Conservation (phyloP, 495 filamentous ascomycete species). For the Tuber brumale region DNA sequence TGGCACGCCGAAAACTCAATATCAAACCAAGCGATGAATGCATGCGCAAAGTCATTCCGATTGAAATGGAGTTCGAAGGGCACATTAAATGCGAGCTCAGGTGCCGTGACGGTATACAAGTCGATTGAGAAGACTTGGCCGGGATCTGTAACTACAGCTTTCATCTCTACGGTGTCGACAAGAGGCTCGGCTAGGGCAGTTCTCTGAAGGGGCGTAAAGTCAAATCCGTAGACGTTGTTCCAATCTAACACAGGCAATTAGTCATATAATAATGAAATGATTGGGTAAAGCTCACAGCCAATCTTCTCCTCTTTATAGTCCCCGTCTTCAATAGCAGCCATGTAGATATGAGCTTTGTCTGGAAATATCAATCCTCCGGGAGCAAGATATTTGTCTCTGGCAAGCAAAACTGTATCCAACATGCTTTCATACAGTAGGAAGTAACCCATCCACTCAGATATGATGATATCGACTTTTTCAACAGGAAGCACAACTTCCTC, state of each 20-base stretch:
- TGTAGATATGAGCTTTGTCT: slow-evolving; percentile 76
- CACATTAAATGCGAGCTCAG: slow-evolving; percentile 69
- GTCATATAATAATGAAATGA: slow-evolving; percentile 5
- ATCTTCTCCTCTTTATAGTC: slow-evolving; percentile 75
- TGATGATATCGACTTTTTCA: slow-evolving; percentile 91
- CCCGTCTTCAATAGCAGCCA: slow-evolving; percentile 78
- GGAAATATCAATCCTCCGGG: slow-evolving; percentile 84
- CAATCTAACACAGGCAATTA: slow-evolving; percentile 56
- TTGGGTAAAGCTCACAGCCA: slow-evolving; percentile 52
- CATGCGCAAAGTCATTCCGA: slow-evolving; percentile 59
- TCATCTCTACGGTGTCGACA: slow-evolving; percentile 73
- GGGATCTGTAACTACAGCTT: slow-evolving; percentile 73
- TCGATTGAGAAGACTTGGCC: slow-evolving; percentile 70
- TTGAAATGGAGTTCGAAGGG: slow-evolving; percentile 53
- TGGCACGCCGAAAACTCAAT: slow-evolving; percentile 62
- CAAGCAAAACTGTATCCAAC: slow-evolving; percentile 92
- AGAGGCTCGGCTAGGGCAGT: slow-evolving; percentile 78
- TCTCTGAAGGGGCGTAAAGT: slow-evolving; percentile 82
- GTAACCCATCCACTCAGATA: slow-evolving; percentile 99
- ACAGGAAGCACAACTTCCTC: slow-evolving; percentile 89
- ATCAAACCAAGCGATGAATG: slow-evolving; percentile 74
- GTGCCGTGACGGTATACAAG: slow-evolving; percentile 65
- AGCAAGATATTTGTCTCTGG: slow-evolving; percentile 81
- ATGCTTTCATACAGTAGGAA: slow-evolving; percentile 98
- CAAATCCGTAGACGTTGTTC: slow-evolving; percentile 97